phyloP scores from a whole-genome alignment of 2,329 filamentous ascomycete species.

The Arthrobotrys conoides region DNA sequence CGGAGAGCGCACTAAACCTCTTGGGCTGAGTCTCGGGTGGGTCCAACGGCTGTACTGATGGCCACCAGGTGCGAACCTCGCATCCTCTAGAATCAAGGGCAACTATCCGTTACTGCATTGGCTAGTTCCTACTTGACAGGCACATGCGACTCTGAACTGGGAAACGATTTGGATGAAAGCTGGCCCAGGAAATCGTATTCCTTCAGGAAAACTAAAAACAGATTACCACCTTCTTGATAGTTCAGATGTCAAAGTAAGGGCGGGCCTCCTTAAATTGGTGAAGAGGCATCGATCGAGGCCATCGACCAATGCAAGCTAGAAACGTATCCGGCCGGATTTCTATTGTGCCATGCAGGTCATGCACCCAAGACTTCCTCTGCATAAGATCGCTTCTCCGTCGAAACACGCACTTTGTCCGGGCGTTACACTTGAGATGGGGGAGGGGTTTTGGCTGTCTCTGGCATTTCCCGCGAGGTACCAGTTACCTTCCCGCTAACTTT shows the following conservation, averaged over 20 bases:
- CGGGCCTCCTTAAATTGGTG: constrained; percentile 57
- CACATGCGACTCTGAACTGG: constrained; percentile 35
- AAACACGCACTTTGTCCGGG: constrained; percentile 44
- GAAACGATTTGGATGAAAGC: constrained; percentile 34
- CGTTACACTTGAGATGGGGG: constrained; percentile 46
- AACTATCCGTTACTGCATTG: constrained; percentile 48
- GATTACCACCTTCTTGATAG: constrained; percentile 20
- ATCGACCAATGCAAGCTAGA: constrained; percentile 59
- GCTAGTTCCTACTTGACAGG: constrained; percentile 35
- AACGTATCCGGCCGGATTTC: constrained; percentile 57
- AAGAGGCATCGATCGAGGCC: constrained; percentile 53
- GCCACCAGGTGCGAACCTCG: constrained; percentile 34
- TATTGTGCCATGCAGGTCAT: constrained; percentile 52
- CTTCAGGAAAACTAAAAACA: constrained; percentile 14
- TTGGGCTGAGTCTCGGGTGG: constrained; percentile 56
- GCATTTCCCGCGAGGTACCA: constrained; percentile 53
- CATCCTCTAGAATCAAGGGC: constrained; percentile 52
- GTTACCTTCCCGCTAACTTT: constrained; percentile 51
- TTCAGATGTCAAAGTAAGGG: constrained; percentile 43
- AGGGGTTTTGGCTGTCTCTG: constrained; percentile 31
- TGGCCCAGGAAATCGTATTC: constrained; percentile 14
- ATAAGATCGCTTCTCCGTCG: constrained; percentile 55
- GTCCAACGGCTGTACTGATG: constrained; percentile 50
- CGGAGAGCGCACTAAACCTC: constrained; percentile 38
- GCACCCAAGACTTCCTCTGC: constrained; percentile 39